A percentile compares a stretch with the other conserved stretches of the same genome.
Evolutionary conservation across 148 eudicot genomes (phyloP).

Genomic region (Persicaria maculosa): DNA sequence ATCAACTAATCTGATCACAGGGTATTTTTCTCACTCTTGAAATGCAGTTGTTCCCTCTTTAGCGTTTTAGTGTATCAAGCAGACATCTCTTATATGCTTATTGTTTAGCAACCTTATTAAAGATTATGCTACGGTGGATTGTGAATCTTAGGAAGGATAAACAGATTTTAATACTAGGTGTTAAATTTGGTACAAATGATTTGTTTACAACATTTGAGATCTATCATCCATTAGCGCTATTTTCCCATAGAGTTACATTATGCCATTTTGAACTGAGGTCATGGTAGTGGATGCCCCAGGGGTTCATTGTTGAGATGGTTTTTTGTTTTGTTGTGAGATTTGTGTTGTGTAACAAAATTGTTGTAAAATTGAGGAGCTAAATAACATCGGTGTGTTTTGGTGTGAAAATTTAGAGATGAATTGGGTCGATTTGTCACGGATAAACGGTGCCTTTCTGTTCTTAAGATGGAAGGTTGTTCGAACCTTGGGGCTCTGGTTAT

Average conservation of each 20-base stretch:
- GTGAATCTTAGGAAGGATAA: too few species aligned
- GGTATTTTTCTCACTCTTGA: constrained; percentile 32
- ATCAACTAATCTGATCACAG: constrained; percentile 67
- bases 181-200: too few species aligned
- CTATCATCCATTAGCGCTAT: too few species aligned
- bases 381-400: neutral
- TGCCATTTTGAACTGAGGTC: neutral
- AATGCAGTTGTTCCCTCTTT: too few species aligned
- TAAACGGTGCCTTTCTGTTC: constrained; percentile 60
- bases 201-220: too few species aligned
- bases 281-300: neutral
- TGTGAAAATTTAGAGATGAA: constrained; percentile 62
- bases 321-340: neutral
- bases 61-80: too few species aligned
- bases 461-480: constrained; percentile 89
- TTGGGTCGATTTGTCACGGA: constrained; percentile 82
- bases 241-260: neutral
- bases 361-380: too few species aligned
- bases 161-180: too few species aligned
- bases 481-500: constrained; percentile 58
- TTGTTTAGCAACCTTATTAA: neutral
- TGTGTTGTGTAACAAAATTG: too few species aligned
- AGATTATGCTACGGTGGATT: too few species aligned
- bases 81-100: neutral
- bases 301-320: neutral